Percentiles rank a stretch among this genome's conserved stretches.
Evolutionary conservation across 352 stramenopile species (phyloP).

Genomic region (Pythium coloratum): DNA sequence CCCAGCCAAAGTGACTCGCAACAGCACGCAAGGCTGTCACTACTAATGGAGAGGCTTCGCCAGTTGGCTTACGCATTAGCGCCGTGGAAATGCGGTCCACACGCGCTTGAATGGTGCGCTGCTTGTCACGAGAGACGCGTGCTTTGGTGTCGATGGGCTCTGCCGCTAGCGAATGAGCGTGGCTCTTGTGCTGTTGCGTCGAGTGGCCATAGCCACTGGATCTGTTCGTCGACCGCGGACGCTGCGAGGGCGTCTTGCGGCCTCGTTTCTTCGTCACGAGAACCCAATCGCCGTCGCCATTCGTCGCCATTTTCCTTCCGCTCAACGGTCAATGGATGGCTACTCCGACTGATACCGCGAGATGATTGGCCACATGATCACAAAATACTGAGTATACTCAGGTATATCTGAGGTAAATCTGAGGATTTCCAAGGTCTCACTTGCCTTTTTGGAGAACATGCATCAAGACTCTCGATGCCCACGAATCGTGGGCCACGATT

Average conservation of each 20-base stretch:
- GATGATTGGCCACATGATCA: too few species aligned
- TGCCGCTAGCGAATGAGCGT: background rate
- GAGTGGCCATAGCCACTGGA: background rate
- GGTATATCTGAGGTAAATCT: too few species aligned
- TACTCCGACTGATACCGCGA: too few species aligned
- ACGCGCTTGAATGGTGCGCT: slow-evolving; percentile 39
- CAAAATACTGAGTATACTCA: too few species aligned
- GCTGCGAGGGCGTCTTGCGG: slow-evolving; percentile 9
- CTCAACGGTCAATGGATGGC: too few species aligned
- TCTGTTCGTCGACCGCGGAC: background rate
- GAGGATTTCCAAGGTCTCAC: too few species aligned
- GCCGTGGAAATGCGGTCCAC: slow-evolving; percentile 37
- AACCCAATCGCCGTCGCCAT: slow-evolving; percentile 19
- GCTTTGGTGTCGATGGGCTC: slow-evolving; percentile 18
- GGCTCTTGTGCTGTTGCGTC: background rate
- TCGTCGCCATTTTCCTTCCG: background rate
- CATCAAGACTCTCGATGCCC: too few species aligned
- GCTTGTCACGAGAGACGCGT: slow-evolving; percentile 36
- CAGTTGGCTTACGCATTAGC: slow-evolving; percentile 12
- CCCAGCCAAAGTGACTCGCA: slow-evolving; percentile 30
- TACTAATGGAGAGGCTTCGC: slow-evolving; percentile 21
- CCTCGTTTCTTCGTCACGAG: slow-evolving; percentile 18
- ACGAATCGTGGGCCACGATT: too few species aligned
- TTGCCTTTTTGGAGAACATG: too few species aligned
- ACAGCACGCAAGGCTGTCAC: slow-evolving; percentile 30